Conservation (phyloP, 1,139 yeast genomes). For the Dujonia santamariae region DNA sequence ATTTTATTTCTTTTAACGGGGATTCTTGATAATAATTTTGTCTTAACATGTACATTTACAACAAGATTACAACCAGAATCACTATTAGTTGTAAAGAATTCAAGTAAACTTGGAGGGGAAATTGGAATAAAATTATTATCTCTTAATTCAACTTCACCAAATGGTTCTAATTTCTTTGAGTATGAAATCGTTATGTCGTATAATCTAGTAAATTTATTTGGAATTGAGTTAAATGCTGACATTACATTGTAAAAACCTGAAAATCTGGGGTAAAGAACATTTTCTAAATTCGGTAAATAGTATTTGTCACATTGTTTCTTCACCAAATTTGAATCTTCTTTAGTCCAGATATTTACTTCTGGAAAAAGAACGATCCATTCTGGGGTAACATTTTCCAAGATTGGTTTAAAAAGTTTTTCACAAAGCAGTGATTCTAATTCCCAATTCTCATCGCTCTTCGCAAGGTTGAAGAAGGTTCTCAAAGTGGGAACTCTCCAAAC, state of each 20-base stretch:
- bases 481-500: constrained; percentile 56
- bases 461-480: constrained; percentile 36
- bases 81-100: constrained; percentile 45
- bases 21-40: constrained; percentile 44
- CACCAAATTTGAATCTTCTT: constrained; percentile 34
- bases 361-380: constrained; percentile 67
- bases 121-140: constrained; percentile 1
- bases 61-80: too few species aligned
- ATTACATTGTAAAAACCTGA: constrained; percentile 49
- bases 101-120: constrained; percentile 45
- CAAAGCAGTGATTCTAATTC: constrained; percentile 39
- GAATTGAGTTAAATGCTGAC: constrained; percentile 34
- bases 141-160: constrained; percentile 1
- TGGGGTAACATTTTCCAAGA: constrained; percentile 26
- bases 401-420: constrained; percentile 19
- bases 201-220: constrained; percentile 30
- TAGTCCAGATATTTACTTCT: constrained; percentile 65
- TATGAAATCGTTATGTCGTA: constrained; percentile 57
- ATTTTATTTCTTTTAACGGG: constrained; percentile 50
- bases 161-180: constrained; percentile 16
- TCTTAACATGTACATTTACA: constrained; percentile 48
- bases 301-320: constrained; percentile 47
- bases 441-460: constrained; percentile 64
- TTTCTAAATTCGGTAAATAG: constrained; percentile 48
- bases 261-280: constrained; percentile 67